Conservation (phyloP, 1,284 basidiomycete genomes). For the Cutaneotrichosporon cutaneum region DNA sequence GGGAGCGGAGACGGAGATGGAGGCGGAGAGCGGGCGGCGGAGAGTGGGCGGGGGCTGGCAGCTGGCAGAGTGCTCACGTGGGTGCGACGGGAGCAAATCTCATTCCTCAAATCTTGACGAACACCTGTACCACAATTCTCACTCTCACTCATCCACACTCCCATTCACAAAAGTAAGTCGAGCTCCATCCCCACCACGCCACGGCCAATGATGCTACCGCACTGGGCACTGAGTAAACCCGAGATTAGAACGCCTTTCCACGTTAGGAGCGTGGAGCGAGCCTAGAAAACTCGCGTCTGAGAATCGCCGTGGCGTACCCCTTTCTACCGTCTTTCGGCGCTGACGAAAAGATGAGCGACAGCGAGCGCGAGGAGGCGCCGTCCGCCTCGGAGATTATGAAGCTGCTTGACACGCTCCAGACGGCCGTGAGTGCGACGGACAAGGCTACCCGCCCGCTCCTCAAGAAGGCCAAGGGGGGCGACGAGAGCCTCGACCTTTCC, state of each 20-base stretch:
- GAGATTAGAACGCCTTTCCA: conserved; percentile 50
- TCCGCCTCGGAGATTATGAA: conserved; percentile 37
- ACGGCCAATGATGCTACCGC: conserved; percentile 46
- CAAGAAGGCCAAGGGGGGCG: conserved; percentile 42
- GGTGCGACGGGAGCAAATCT: neutral
- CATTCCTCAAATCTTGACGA: neutral
- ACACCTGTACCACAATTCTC: too few relatives aligned
- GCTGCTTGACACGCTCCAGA: conserved; percentile 44
- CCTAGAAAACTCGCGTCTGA: conserved; percentile 58
- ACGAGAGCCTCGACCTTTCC: conserved; percentile 62
- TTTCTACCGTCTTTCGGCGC: neutral
- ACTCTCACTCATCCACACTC: neutral
- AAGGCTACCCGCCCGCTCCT: conserved; percentile 41
- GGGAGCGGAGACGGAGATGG: neutral
- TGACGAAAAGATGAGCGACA: conserved; percentile 27
- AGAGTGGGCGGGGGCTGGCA: too few relatives aligned
- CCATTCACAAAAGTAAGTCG: neutral
- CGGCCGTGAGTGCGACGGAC: conserved; percentile 44
- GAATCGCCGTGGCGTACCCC: conserved; percentile 18
- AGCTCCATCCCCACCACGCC: neutral
- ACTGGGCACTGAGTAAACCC: conserved; percentile 52
- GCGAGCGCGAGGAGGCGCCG: conserved; percentile 23
- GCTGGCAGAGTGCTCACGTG: neutral
- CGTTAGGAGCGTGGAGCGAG: conserved; percentile 53
- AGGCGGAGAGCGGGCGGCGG: neutral